Percentiles rank a stretch among this genome's conserved stretches.
phyloP scores from a whole-genome alignment of 2,329 filamentous ascomycete genomes.

The Cytospora leucostoma region DNA sequence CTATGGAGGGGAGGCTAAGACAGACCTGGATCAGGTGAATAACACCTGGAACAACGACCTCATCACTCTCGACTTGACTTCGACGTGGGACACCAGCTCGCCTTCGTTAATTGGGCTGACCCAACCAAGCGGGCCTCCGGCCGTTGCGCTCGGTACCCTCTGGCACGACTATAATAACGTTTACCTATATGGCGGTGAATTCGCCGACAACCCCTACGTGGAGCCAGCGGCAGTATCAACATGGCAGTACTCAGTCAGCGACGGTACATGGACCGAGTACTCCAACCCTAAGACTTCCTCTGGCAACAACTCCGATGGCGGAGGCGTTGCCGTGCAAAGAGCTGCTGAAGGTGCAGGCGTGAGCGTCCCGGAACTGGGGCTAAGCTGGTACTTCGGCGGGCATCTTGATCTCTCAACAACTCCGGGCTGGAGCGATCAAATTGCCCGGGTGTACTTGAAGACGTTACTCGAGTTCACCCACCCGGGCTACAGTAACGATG shows the following conservation, averaged over 20 bases:
- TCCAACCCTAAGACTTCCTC: slow-evolving; percentile 60
- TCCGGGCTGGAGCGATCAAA: slow-evolving; percentile 66
- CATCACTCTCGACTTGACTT: slow-evolving; percentile 69
- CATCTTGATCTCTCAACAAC: slow-evolving; percentile 65
- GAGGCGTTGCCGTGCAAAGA: slow-evolving; percentile 61
- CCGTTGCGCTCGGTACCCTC: slow-evolving; percentile 71
- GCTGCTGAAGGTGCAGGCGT: slow-evolving; percentile 74
- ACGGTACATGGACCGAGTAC: slow-evolving; percentile 64
- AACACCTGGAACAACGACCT: slow-evolving; percentile 79
- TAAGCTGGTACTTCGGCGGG: slow-evolving; percentile 79
- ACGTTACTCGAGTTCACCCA: slow-evolving; percentile 76
- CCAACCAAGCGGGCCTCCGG: slow-evolving; percentile 58
- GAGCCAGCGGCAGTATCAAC: slow-evolving; percentile 61
- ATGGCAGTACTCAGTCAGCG: slow-evolving; percentile 69
- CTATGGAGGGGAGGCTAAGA: slow-evolving; percentile 70
- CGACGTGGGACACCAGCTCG: slow-evolving; percentile 67
- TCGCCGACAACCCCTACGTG: slow-evolving; percentile 61
- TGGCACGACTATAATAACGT: slow-evolving; percentile 73
- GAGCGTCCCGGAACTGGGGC: slow-evolving; percentile 67
- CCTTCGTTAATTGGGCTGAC: slow-evolving; percentile 64
- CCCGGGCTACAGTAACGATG: slow-evolving; percentile 66
- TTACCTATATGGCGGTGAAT: slow-evolving; percentile 75
- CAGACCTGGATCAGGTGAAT: slow-evolving; percentile 55
- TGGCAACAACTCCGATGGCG: slow-evolving; percentile 62
- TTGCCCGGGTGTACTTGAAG: slow-evolving; percentile 68